Base-by-base conservation (phyloP, 2,329 filamentous ascomycete genomes). In the Torrubiella hemipterigena region DNA sequence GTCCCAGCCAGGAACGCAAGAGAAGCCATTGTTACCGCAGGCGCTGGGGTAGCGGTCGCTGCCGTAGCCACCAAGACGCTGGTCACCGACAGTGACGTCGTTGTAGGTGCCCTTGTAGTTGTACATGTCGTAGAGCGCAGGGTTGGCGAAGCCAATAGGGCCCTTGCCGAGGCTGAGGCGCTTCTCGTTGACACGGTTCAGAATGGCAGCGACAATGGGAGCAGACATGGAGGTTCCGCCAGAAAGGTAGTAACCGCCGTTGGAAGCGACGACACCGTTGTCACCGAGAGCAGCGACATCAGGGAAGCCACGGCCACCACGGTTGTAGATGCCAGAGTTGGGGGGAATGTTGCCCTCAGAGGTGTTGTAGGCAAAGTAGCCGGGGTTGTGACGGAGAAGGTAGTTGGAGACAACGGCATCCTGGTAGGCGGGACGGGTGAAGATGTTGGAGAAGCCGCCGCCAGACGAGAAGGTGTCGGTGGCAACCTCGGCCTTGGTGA, bases 341-440 rank as follows among this genome's bases (percentile, higher is more conserved):
- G 61, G 59, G 37, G 54, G 61, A 10, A 61, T 36, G 2, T 54
- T 54, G 7, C 46, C 51, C 17, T 55, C 54, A 10, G 17, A 53
- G 37, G 4, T 48, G 21, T 44, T 37, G 29, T 37, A 33, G n/a
- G 32, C 30, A 7, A 40, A 53, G 41, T 62, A 67, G 10, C 28
- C 14, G 4, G 29, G 34, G 43, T 63, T 63, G 42, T 54, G 24
- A n/a, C 46, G 45, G 14, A 44, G 39, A 3, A 67, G 58, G 2
- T 52, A 52, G 1, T 40, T 27, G 16, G 48, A 39, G 5, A 66
- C 54, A 7, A 56, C 58, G 1, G 39, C 33, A n/a, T 49, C 43
- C 40, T 71, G 67, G 43, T 69, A 70, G 8, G 44, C 37, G 1
- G 67, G 65, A 7, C 63, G 39, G 3, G 50, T 40, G 35, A 66